Evolutionary conservation across 176 grass and related monocot species (phyloP).

Genomic region (Carex scoparia): DNA sequence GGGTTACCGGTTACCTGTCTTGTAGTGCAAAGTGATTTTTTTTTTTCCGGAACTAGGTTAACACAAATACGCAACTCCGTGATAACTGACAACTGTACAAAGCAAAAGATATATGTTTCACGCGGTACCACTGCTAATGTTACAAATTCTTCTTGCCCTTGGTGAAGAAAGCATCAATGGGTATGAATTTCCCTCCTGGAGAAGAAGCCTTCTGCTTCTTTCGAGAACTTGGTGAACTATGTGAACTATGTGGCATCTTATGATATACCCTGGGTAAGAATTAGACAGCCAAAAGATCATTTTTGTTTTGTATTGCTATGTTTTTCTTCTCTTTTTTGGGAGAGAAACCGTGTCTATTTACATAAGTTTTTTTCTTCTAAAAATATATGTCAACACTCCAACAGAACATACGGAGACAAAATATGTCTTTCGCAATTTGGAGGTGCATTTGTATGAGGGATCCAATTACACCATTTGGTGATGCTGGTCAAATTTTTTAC

Average conservation of each 20-base stretch:
- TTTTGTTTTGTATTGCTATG: background rate
- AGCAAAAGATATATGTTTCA: background rate
- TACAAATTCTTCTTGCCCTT: conserved; percentile 45
- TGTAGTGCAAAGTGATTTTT: too few relatives aligned
- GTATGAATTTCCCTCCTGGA: conserved; percentile 57
- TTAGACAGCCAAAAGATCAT: background rate
- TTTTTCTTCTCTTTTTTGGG: background rate
- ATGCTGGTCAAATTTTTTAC: too few relatives aligned
- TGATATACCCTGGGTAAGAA: conserved; percentile 33
- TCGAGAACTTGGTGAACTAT: conserved; percentile 28
- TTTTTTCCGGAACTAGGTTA: background rate
- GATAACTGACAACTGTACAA: background rate
- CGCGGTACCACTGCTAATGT: background rate
- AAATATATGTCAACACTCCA: background rate
- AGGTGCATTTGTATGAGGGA: background rate
- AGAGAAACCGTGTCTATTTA: background rate
- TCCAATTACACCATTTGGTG: too few relatives aligned
- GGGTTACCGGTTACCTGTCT: too few relatives aligned
- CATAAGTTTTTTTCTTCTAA: background rate
- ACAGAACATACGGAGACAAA: background rate
- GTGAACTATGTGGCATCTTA: conserved; percentile 21
- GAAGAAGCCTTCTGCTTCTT: conserved; percentile 57
- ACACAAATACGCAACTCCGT: background rate
- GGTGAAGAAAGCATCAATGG: conserved; percentile 71
- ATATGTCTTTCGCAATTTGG: background rate